phyloP scores from a whole-genome alignment of 2,329 filamentous ascomycete genomes.

The Didymella lethalis region DNA sequence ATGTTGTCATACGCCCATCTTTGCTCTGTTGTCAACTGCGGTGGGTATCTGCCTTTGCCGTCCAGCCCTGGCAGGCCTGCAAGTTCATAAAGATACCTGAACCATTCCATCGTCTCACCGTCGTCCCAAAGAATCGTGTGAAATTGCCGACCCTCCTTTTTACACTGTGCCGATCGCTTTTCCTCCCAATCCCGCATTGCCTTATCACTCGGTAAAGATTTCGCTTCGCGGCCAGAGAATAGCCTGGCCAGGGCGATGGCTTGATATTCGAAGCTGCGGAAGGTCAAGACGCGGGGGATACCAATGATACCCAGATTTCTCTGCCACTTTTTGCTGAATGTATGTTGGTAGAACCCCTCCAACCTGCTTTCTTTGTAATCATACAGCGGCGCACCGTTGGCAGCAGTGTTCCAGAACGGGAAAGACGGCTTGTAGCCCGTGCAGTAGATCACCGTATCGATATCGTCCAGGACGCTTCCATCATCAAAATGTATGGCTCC shows the following conservation, averaged over 20 bases:
- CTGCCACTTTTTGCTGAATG: constrained; percentile 51
- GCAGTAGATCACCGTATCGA: constrained; percentile 45
- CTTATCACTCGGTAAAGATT: constrained; percentile 31
- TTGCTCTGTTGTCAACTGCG: constrained; percentile 26
- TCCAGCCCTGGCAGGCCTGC: constrained; percentile 59
- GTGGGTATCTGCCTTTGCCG: constrained; percentile 48
- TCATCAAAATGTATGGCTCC: constrained; percentile 40
- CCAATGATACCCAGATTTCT: constrained; percentile 61
- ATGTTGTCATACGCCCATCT: constrained; percentile 49
- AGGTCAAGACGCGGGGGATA: constrained; percentile 61
- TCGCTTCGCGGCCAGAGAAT: constrained; percentile 54
- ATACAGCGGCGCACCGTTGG: constrained; percentile 57
- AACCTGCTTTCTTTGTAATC: constrained; percentile 60
- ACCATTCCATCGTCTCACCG: constrained; percentile 60
- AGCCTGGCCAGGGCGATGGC: constrained; percentile 62
- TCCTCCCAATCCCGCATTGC: constrained; percentile 58
- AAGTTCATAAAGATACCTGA: constrained; percentile 57
- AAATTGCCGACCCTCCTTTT: constrained; percentile 53
- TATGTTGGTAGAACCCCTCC: constrained; percentile 53
- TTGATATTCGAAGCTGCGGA: constrained; percentile 65
- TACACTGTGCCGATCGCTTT: constrained; percentile 45
- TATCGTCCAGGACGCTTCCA: constrained; percentile 28
- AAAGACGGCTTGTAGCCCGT: constrained; percentile 54
- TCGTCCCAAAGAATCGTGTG: constrained; percentile 63
- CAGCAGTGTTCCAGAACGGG: constrained; percentile 58